A percentile compares a stretch with the other conserved stretches of the same genome.
These are phyloP conservation scores for Crassisporium funariophilum DNA, from an alignment of 768 basidiomycete species.

Conservation along the genomic window DNA sequence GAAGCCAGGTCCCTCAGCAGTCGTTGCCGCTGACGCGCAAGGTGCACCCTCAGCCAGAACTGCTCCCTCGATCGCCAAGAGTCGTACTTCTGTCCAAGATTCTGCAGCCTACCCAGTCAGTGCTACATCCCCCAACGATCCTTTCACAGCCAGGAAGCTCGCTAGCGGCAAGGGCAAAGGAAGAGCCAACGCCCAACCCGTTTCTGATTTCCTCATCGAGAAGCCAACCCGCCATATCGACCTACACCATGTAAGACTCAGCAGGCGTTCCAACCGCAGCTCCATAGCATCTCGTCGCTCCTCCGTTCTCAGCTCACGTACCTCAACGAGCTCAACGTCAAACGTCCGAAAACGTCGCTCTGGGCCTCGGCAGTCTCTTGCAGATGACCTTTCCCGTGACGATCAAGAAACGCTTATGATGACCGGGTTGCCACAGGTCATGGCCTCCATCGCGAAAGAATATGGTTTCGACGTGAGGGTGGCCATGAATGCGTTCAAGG, in stretches of 20 bases:
- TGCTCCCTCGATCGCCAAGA: too few relatives aligned
- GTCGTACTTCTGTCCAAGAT: too few relatives aligned
- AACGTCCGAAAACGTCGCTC: too few relatives aligned
- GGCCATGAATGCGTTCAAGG: constrained; percentile 12
- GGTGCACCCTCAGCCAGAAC: too few relatives aligned
- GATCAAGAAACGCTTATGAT: not conserved
- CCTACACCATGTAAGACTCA: constrained; percentile 2
- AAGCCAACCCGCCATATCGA: constrained; percentile 16
- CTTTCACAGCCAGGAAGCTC: constrained; percentile 9
- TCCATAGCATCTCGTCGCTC: too few relatives aligned
- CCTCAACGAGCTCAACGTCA: not conserved
- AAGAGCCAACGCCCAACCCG: constrained; percentile 6
- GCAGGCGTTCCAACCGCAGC: not conserved
- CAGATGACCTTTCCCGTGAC: not conserved
- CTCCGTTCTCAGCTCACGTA: not conserved
- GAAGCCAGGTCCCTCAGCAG: too few relatives aligned
- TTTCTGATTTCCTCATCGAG: not conserved
- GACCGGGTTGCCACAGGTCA: not conserved
- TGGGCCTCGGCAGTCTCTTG: not conserved
- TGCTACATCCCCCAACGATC: constrained; percentile 9
- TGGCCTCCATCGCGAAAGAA: not conserved
- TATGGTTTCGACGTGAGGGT: constrained; percentile 14
- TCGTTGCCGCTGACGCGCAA: too few relatives aligned
- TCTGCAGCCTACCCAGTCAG: too few relatives aligned
- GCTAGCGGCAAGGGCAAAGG: constrained; percentile 8